Conservation (phyloP, 208 protist genomes). For the Crithidia acanthocephali region DNA sequence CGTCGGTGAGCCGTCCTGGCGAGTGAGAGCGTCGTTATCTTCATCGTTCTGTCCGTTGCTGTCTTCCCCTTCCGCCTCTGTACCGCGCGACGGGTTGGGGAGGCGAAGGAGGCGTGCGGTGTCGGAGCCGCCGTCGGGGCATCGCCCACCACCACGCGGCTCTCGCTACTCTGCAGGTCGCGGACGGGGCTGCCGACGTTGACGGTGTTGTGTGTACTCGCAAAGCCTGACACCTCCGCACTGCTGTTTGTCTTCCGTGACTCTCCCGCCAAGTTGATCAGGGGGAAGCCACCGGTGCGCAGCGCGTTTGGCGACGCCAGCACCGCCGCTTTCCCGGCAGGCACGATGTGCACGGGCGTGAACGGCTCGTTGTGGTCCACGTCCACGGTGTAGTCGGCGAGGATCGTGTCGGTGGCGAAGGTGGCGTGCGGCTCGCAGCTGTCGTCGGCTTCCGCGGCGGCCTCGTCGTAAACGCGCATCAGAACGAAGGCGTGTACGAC, state of each 20-base stretch:
- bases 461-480: constrained; percentile 16
- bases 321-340: not conserved
- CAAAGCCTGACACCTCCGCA: not conserved
- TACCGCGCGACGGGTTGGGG: not conserved
- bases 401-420: constrained; percentile 61
- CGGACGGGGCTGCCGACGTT: not conserved
- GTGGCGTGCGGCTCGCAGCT: constrained; percentile 7
- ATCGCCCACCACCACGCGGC: not conserved
- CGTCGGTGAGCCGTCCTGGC: not conserved
- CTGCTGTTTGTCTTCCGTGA: not conserved
- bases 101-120: not conserved
- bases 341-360: constrained; percentile 45
- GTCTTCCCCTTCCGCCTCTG: not conserved
- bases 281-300: constrained; percentile 2
- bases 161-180: not conserved
- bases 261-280: not conserved
- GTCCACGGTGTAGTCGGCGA: constrained; percentile 68
- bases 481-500: constrained; percentile 28
- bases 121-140: constrained; percentile 13
- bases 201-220: too few species aligned
- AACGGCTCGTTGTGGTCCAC: constrained; percentile 65
- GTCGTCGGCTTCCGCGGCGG: not conserved
- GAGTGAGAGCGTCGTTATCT: not conserved
- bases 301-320: not conserved
- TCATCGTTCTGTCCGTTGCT: not conserved